phyloP scores from a whole-genome alignment of 2,329 filamentous ascomycete genomes.

The Colletotrichum scovillei region DNA sequence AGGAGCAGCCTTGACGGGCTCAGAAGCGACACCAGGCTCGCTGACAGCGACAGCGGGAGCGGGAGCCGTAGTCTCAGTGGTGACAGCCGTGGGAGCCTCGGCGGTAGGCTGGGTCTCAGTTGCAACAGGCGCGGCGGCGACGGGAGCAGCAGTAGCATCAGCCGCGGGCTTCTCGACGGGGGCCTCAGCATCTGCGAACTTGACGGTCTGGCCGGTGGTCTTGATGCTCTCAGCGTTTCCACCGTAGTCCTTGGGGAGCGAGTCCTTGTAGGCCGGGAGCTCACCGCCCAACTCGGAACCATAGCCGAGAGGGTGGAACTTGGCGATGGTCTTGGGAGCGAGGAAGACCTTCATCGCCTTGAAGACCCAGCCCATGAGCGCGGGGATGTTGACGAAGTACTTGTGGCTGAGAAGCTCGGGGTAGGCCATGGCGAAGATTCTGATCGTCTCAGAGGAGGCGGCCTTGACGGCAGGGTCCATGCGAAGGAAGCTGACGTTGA shows the following conservation, averaged over 20 bases:
- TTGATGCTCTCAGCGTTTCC: conserved; percentile 69
- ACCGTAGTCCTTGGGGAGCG: conserved; percentile 82
- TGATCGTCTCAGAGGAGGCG: conserved; percentile 76
- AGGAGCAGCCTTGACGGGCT: conserved; percentile 14
- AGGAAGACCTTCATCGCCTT: conserved; percentile 80
- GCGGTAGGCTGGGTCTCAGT: conserved; percentile 11
- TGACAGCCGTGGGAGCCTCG: conserved; percentile 34
- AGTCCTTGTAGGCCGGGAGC: conserved; percentile 67
- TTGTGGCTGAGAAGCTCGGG: conserved; percentile 87
- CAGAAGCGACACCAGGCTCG: conserved; percentile 1
- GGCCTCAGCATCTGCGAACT: conserved; percentile 39
- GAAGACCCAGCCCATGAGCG: conserved; percentile 91
- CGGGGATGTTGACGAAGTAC: conserved; percentile 95
- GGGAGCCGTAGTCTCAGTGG: conserved; percentile 28
- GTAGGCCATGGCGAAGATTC: conserved; percentile 84
- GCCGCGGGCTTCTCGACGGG: conserved; percentile 21
- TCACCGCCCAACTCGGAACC: conserved; percentile 75
- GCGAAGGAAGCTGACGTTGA: conserved; percentile 86
- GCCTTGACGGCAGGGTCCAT: conserved; percentile 79
- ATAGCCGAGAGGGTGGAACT: conserved; percentile 82
- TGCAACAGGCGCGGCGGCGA: conserved; percentile 7
- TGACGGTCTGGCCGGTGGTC: conserved; percentile 46
- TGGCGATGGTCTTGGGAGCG: conserved; percentile 78
- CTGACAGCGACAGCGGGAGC: conserved; percentile 7
- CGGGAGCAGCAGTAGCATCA: conserved; percentile 30